These are phyloP conservation scores for Teratosphaeria gauchensis DNA, from an alignment of 2,329 filamentous ascomycete genomes.

Conservation along the genomic window DNA sequence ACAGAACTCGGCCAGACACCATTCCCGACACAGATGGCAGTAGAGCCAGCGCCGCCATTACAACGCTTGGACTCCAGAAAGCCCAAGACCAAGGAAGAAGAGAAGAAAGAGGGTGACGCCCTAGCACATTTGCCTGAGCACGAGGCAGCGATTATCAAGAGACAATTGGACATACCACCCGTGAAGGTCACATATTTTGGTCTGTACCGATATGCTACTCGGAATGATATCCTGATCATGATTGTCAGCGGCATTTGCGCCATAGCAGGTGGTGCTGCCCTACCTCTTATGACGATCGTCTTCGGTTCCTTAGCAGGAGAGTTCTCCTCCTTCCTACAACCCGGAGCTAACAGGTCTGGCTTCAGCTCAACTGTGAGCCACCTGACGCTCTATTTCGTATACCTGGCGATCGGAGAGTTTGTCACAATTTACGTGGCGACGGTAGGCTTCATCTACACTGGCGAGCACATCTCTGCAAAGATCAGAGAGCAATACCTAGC, in stretches of 20 bases:
- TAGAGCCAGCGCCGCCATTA: conserved; percentile 18
- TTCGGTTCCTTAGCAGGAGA: conserved; percentile 67
- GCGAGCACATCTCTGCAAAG: conserved; percentile 38
- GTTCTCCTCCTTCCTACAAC: conserved; percentile 50
- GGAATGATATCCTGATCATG: conserved; percentile 32
- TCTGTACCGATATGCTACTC: conserved; percentile 37
- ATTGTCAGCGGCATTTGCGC: conserved; percentile 27
- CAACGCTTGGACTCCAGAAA: conserved; percentile 17
- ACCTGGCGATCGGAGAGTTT: conserved; percentile 74
- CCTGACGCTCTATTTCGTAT: conserved; percentile 74
- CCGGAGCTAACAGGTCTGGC: background rate
- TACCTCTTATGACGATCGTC: conserved; percentile 41
- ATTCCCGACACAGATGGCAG: conserved; percentile 17
- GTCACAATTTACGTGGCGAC: conserved; percentile 69
- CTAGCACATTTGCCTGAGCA: conserved; percentile 30
- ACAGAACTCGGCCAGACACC: conserved; percentile 21
- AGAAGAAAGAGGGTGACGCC: conserved; percentile 20
- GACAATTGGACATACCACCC: conserved; percentile 33
- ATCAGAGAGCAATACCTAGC: conserved; percentile 69
- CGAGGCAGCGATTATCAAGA: conserved; percentile 26
- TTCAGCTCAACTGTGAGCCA: conserved; percentile 34
- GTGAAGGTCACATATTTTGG: conserved; percentile 32
- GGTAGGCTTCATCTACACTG: conserved; percentile 70
- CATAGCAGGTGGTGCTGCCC: conserved; percentile 24
- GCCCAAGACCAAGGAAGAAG: conserved; percentile 13